phyloP scores from a whole-genome alignment of 2,329 filamentous ascomycete species.

The Clonostachys byssicola region DNA sequence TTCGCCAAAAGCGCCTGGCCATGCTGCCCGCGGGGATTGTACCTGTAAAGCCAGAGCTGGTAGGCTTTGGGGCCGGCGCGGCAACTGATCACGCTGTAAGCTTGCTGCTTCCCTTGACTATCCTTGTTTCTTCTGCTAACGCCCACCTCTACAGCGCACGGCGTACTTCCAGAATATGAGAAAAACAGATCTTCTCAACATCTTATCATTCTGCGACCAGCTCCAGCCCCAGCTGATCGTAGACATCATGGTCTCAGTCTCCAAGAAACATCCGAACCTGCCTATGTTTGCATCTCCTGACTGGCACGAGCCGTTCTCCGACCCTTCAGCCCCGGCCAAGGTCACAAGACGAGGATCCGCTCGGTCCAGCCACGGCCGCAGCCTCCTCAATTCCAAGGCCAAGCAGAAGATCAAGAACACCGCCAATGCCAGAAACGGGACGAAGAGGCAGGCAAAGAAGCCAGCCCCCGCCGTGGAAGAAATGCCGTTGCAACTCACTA shows the following conservation, averaged over 20 bases:
- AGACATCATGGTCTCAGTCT: constrained; percentile 34
- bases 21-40: constrained; percentile 20
- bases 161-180: constrained; percentile 31
- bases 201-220: constrained; percentile 34
- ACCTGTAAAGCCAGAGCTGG: constrained; percentile 26
- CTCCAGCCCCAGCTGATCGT: constrained; percentile 32
- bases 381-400: constrained; percentile 4
- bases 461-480: constrained; percentile 15
- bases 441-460: constrained; percentile 1
- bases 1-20: constrained; percentile 23
- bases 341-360: not conserved
- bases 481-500: constrained; percentile 4
- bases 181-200: constrained; percentile 30
- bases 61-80: constrained; percentile 29
- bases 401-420: constrained; percentile 4
- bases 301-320: constrained; percentile 21
- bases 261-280: constrained; percentile 33
- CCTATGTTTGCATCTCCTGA: constrained; percentile 35
- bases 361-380: constrained; percentile 4
- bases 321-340: not conserved
- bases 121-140: not conserved
- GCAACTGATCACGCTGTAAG: constrained; percentile 27
- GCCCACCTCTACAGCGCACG: constrained; percentile 18
- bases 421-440: not conserved
- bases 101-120: not conserved